Percentiles rank a stretch among this genome's conserved stretches.
phyloP scores from a whole-genome alignment of 2,329 filamentous ascomycete genomes.

The Alternaria atra region DNA sequence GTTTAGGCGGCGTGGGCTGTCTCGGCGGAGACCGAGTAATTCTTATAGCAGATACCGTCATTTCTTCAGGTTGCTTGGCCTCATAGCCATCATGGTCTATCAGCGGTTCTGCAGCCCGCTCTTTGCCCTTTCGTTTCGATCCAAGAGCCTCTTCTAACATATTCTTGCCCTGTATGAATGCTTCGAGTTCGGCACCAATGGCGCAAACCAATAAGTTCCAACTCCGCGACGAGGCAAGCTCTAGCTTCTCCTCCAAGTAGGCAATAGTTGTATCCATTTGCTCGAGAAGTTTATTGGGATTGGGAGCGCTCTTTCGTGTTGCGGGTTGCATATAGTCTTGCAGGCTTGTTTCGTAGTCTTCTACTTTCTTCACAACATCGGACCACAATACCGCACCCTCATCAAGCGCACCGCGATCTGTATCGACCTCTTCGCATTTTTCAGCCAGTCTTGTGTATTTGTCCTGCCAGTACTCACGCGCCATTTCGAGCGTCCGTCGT shows the following conservation, averaged over 20 bases:
- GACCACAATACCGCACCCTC: constrained; percentile 74
- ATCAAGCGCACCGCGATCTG: constrained; percentile 71
- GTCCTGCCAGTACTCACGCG: constrained; percentile 73
- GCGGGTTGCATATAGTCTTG: constrained; percentile 61
- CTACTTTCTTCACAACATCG: constrained; percentile 66
- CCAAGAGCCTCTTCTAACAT: constrained; percentile 60
- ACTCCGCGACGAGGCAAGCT: constrained; percentile 65
- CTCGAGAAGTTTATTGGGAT: constrained; percentile 29
- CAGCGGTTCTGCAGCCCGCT: constrained; percentile 32
- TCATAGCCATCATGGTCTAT: constrained; percentile 31
- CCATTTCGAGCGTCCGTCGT: constrained; percentile 74
- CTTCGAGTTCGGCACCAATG: constrained; percentile 76
- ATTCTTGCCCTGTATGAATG: constrained; percentile 68
- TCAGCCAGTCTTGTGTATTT: constrained; percentile 67
- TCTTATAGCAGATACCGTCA: constrained; percentile 44
- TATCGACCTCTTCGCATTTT: constrained; percentile 65
- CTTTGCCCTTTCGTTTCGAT: constrained; percentile 38
- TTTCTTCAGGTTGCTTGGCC: constrained; percentile 33
- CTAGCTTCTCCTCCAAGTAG: constrained; percentile 64
- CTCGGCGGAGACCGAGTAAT: constrained; percentile 40
- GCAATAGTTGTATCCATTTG: constrained; percentile 66
- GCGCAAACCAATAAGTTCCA: constrained; percentile 82
- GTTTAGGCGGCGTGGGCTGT: constrained; percentile 38
- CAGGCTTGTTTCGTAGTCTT: constrained; percentile 71
- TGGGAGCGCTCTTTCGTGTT: constrained; percentile 24